phyloP scores from a whole-genome alignment of 2,329 filamentous ascomycete species.

The Cercospora canescens region DNA sequence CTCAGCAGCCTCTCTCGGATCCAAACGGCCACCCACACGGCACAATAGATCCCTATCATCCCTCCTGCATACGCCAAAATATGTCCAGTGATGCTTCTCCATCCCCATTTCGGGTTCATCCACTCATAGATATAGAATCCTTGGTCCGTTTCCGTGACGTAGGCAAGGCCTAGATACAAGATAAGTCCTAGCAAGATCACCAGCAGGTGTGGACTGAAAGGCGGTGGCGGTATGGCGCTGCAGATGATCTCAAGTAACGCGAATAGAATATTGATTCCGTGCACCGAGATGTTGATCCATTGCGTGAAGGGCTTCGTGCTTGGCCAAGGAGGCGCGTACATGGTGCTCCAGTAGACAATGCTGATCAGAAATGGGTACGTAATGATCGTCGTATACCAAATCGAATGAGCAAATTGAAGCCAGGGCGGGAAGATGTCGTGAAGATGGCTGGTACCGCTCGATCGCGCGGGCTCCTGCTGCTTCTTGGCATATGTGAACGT shows the following conservation, averaged over 20 bases:
- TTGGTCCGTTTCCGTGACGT: constrained; percentile 11
- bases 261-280: constrained; percentile 20
- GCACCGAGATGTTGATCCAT: constrained; percentile 21
- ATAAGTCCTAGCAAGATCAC: constrained; percentile 9
- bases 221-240: constrained; percentile 11
- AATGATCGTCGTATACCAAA: constrained; percentile 14
- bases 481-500: constrained; percentile 11
- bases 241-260: constrained; percentile 14
- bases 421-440: constrained; percentile 8
- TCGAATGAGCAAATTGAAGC: constrained; percentile 5
- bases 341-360: constrained; percentile 18
- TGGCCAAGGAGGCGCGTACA: constrained; percentile 14
- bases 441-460: neutral
- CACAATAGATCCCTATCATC: constrained; percentile 11
- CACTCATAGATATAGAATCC: constrained; percentile 18
- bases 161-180: constrained; percentile 15
- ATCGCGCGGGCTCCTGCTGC: neutral
- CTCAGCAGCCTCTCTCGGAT: neutral
- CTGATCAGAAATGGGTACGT: constrained; percentile 10
- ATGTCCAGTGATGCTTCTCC: constrained; percentile 14
- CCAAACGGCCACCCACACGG: constrained; percentile 15
- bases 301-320: constrained; percentile 3
- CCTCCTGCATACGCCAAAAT: constrained; percentile 15
- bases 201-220: constrained; percentile 10
- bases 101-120: constrained; percentile 16